These are phyloP conservation scores for Aspergillus sp. DNA, from an alignment of 2,329 filamentous ascomycete species.

Conservation along the genomic window DNA sequence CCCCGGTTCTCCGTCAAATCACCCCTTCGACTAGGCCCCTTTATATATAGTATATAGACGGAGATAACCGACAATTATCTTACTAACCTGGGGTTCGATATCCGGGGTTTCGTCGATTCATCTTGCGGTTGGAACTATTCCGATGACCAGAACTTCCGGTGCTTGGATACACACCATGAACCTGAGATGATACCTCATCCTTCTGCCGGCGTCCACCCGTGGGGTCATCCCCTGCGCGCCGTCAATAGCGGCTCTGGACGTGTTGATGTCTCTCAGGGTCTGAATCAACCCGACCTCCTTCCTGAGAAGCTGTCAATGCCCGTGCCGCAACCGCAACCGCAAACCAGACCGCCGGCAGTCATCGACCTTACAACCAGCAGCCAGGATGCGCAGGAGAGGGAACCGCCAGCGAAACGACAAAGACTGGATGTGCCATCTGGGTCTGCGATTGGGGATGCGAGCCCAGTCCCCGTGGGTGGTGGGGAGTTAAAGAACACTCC, in stretches of 20 bases:
- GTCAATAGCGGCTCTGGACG: slow-evolving; percentile 25
- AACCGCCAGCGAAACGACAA: slow-evolving; percentile 32
- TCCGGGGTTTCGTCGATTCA: neutral
- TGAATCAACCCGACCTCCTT: slow-evolving; percentile 17
- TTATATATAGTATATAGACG: too few species aligned
- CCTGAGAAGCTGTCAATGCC: slow-evolving; percentile 22
- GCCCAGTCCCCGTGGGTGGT: slow-evolving; percentile 14
- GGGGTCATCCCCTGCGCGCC: slow-evolving; percentile 29
- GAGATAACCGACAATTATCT: too few species aligned
- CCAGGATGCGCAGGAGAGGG: slow-evolving; percentile 26
- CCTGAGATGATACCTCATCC: slow-evolving; percentile 39
- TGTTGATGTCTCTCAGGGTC: slow-evolving; percentile 19
- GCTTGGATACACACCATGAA: slow-evolving; percentile 32
- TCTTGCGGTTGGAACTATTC: slow-evolving; percentile 1
- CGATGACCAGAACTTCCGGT: slow-evolving; percentile 18
- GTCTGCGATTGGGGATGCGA: slow-evolving; percentile 15
- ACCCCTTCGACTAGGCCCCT: too few species aligned
- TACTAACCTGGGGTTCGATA: too few species aligned
- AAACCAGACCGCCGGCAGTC: slow-evolving; percentile 22
- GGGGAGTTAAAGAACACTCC: slow-evolving; percentile 26
- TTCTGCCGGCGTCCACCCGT: slow-evolving; percentile 35
- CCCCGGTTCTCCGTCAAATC: too few species aligned
- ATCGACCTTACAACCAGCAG: slow-evolving; percentile 32
- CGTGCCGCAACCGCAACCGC: slow-evolving; percentile 16
- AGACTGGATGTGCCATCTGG: slow-evolving; percentile 28